A percentile compares a stretch with the other conserved stretches of the same genome.
These are phyloP conservation scores for Microbotryum saponariae DNA, from an alignment of 1,284 basidiomycete species.

Conservation along the genomic window DNA sequence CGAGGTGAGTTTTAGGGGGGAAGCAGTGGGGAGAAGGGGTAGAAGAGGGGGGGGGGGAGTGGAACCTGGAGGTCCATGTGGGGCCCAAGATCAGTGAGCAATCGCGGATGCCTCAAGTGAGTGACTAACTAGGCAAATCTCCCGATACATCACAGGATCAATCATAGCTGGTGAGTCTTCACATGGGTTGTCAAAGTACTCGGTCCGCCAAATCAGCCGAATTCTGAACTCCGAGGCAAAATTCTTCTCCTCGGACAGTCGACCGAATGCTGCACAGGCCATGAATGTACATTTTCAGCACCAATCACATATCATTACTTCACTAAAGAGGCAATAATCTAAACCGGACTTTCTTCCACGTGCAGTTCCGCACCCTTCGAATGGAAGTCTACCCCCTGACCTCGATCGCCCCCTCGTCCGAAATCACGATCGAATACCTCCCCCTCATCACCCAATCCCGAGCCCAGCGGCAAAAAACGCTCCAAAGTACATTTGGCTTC, in stretches of 20 bases:
- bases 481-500: slow-evolving; percentile 33
- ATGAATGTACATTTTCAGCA: slow-evolving; percentile 15
- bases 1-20: slow-evolving; percentile 7
- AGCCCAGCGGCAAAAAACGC: slow-evolving; percentile 22
- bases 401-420: slow-evolving; percentile 14
- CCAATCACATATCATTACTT: background rate
- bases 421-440: slow-evolving; percentile 35
- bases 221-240: background rate
- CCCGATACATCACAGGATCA: slow-evolving; percentile 6
- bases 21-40: no score
- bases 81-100: no score
- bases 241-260: slow-evolving; percentile 5
- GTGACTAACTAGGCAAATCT: background rate
- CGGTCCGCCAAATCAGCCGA: no score
- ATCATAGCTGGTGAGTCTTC: slow-evolving; percentile 21
- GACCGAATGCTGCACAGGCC: slow-evolving; percentile 26
- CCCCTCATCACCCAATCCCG: slow-evolving; percentile 28
- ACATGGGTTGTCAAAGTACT: no score
- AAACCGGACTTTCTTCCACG: background rate
- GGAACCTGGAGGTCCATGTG: no score
- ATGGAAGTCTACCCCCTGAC: slow-evolving; percentile 35
- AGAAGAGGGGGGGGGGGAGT: background rate
- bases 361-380: slow-evolving; percentile 31
- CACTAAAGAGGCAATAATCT: no score
- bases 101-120: background rate